Conservation (phyloP, 805 yeast species). For the Nakazawaea wyomingensis region DNA sequence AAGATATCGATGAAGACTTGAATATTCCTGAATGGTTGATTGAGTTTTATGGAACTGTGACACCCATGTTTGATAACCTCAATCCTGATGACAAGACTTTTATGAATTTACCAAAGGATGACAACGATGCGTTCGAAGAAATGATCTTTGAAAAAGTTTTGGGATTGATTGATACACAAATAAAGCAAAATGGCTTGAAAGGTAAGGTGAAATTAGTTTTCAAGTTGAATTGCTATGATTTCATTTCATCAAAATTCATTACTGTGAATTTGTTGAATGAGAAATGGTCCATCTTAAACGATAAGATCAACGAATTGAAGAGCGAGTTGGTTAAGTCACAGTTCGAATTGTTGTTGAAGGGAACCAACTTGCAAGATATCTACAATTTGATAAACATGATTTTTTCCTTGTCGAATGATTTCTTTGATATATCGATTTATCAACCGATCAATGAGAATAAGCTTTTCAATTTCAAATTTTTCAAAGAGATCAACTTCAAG, state of each 20-base stretch:
- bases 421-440: slow-evolving; percentile 57
- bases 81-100: slow-evolving; percentile 29
- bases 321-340: slow-evolving; percentile 38
- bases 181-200: slow-evolving; percentile 22
- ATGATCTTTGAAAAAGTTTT: slow-evolving; percentile 45
- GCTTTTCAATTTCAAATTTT: slow-evolving; percentile 39
- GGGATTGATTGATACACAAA: slow-evolving; percentile 31
- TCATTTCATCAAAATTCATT: slow-evolving; percentile 48
- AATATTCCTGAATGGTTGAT: slow-evolving; percentile 82
- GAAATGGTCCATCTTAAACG: slow-evolving; percentile 32
- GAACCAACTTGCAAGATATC: slow-evolving; percentile 52
- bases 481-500: slow-evolving; percentile 37
- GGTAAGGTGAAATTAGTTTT: slow-evolving; percentile 35
- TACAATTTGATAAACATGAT: slow-evolving; percentile 67
- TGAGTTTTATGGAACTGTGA: slow-evolving; percentile 56
- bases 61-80: slow-evolving; percentile 48
- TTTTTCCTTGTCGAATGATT: slow-evolving; percentile 56
- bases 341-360: slow-evolving; percentile 40
- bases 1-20: slow-evolving; percentile 44
- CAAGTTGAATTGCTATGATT: slow-evolving; percentile 56
- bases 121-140: slow-evolving; percentile 31
- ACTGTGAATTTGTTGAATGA: slow-evolving; percentile 36
- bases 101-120: slow-evolving; percentile 33
- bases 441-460: slow-evolving; percentile 61
- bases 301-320: slow-evolving; percentile 30